Conservation (phyloP, 2,329 filamentous ascomycete genomes). For the Ilyonectria mors-panacis region DNA sequence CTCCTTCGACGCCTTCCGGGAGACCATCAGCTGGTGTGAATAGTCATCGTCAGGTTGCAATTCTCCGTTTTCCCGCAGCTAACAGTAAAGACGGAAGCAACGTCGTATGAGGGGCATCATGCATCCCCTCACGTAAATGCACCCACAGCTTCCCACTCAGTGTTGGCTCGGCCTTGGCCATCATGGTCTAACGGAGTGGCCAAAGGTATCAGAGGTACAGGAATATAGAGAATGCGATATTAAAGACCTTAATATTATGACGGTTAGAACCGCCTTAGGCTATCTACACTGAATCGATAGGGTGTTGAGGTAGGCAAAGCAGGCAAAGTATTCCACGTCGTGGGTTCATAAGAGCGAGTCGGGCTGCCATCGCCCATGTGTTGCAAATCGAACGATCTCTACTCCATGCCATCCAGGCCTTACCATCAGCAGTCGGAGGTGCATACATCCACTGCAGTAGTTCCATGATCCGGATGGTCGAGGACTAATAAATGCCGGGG, state of each 20-base stretch:
- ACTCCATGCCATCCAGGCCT: background rate
- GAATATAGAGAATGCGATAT: background rate
- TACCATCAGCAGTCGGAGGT: slow-evolving; percentile 6
- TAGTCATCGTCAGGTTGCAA: slow-evolving; percentile 29
- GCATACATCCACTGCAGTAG: background rate
- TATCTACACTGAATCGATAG: slow-evolving; percentile 14
- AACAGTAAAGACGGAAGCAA: slow-evolving; percentile 23
- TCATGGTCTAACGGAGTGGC: background rate
- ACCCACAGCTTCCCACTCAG: slow-evolving; percentile 2
- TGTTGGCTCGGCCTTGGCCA: slow-evolving; percentile 10
- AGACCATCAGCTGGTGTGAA: background rate
- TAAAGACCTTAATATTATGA: slow-evolving; percentile 25
- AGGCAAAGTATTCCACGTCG: slow-evolving; percentile 13
- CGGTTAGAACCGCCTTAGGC: slow-evolving; percentile 18
- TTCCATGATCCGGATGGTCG: slow-evolving; percentile 11
- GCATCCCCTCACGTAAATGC: slow-evolving; percentile 12
- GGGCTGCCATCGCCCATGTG: slow-evolving; percentile 1
- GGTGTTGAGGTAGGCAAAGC: slow-evolving; percentile 29
- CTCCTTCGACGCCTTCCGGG: background rate
- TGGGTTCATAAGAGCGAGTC: background rate
- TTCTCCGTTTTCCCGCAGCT: slow-evolving; percentile 18
- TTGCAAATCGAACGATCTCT: background rate
- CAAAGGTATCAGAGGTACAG: background rate
- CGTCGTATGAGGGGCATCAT: slow-evolving; percentile 26
- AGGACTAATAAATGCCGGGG: slow-evolving; percentile 82